A percentile compares a stretch with the other conserved stretches of the same genome.
These are phyloP conservation scores for Phytophthora sojae DNA, from an alignment of 352 stramenopile genomes.

Conservation along the genomic window DNA sequence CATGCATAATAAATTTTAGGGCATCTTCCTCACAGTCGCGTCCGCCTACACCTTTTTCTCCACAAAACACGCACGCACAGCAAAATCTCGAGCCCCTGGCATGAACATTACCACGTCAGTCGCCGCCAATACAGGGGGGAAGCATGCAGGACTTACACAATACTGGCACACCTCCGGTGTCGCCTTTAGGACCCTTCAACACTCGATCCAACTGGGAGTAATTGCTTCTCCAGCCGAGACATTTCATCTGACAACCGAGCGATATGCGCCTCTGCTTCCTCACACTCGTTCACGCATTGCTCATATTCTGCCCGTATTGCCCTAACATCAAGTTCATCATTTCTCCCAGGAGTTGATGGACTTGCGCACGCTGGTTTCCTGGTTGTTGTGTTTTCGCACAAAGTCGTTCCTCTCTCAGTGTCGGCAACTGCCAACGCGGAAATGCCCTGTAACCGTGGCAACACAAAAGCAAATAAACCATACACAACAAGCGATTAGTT, in stretches of 20 bases:
- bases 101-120: slow-evolving; percentile 29
- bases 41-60: neutral
- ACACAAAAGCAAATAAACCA: slow-evolving; percentile 29
- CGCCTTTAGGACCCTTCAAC: slow-evolving; percentile 15
- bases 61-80: slow-evolving; percentile 25
- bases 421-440: slow-evolving; percentile 5
- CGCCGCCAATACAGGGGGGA: slow-evolving; percentile 6
- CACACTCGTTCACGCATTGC: slow-evolving; percentile 37
- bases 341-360: slow-evolving; percentile 1
- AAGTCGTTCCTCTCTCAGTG: neutral
- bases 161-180: neutral
- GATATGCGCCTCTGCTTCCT: slow-evolving; percentile 40
- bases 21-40: slow-evolving; percentile 14
- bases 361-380: slow-evolving; percentile 4
- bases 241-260: slow-evolving; percentile 37
- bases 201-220: slow-evolving; percentile 15
- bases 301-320: slow-evolving; percentile 40
- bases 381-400: neutral
- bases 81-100: slow-evolving; percentile 14
- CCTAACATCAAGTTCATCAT: slow-evolving; percentile 29
- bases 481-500: slow-evolving; percentile 46
- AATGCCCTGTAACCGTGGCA: slow-evolving; percentile 30
- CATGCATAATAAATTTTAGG: neutral
- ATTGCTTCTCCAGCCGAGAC: slow-evolving; percentile 36
- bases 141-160: slow-evolving; percentile 27